Conservation (phyloP, 2,329 filamentous ascomycete species). For the Phyllosticta paracitricarpa region DNA sequence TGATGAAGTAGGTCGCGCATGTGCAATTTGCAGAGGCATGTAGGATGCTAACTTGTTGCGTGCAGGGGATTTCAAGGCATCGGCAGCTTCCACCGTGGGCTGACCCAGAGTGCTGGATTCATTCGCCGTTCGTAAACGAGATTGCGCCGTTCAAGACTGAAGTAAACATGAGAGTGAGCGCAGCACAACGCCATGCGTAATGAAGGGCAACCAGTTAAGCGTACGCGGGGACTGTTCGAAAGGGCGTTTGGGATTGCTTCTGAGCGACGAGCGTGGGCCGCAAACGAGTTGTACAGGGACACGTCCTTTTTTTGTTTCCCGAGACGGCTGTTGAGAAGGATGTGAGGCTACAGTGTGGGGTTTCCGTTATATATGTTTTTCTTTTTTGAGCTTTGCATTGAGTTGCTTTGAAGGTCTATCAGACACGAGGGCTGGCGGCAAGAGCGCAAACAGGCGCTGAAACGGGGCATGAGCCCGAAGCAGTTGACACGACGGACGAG, state of each 20-base stretch:
- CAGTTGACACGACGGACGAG: background rate
- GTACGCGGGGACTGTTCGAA: background rate
- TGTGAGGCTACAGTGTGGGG: background rate
- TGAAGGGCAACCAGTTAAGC: too few relatives aligned
- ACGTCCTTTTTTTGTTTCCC: background rate
- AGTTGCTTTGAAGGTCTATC: background rate
- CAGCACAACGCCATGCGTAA: background rate
- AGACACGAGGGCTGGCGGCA: background rate
- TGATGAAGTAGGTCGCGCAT: conserved; percentile 34
- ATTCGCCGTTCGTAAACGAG: conserved; percentile 6
- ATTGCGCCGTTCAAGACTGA: background rate
- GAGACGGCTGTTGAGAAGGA: background rate
- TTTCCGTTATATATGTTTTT: background rate
- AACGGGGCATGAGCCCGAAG: background rate
- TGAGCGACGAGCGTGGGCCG: background rate
- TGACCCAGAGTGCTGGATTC: conserved; percentile 8
- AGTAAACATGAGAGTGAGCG: background rate
- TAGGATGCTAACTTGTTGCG: conserved; percentile 13
- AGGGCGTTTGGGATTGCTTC: background rate
- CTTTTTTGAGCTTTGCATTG: background rate
- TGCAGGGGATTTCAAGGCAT: conserved; percentile 40
- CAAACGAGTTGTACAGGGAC: background rate
- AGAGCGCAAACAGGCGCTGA: background rate
- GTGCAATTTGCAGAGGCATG: background rate
- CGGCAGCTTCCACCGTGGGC: conserved; percentile 31